Base-by-base conservation (phyloP, 225 moss, liverwort and hornwort genomes). In the Sphagnum tenellum region DNA sequence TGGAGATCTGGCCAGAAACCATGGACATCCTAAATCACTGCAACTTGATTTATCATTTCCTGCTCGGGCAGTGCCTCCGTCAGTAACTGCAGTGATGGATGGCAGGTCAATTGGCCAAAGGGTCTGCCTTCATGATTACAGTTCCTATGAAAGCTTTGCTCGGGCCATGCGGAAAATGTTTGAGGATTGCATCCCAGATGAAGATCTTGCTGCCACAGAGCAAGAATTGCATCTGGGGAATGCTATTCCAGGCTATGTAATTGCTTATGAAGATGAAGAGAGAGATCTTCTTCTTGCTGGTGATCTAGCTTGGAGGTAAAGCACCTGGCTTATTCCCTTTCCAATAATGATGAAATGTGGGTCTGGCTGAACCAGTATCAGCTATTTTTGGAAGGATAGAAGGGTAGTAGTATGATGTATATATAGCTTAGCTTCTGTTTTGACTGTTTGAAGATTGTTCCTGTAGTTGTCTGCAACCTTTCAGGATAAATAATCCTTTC, bases 191-290 rank as follows among this genome's bases (percentile, higher is more conserved):
- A 14, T 70, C 60, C 48, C 77, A 50, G 60, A 56, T 8, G 75
- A 67, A 46, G 71, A 67, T 62, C 64, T 49, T 58, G 67, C 66
- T 68, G 70, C 71, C 6, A 54, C 54, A 54, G 77, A 69, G 48
- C 79, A 73, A 60, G 69, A 49, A 57, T 79, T 76, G 61, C 64
- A 76, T 12, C 67, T 83, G 46, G 77, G 67, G 9, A 77, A 77
- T 75, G 83, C 83, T 9, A 75, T 83, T 67, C 74, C 83, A 5
- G 83, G 83, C 61, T 79, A 72, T 64, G 83, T 79, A 44, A 83
- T 83, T 59, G 83, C 77, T 9, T 83, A 83, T 51, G 77, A 83
- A 72, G 83, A 83, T 57, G 83, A 83, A 64, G 83, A 83, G 64
- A 79, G 83, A 51, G 83, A 83, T 61, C 76, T 83, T 56, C 79